Conservation (phyloP, 1,284 basidiomycete species). For the Sporisorium graminicola region DNA sequence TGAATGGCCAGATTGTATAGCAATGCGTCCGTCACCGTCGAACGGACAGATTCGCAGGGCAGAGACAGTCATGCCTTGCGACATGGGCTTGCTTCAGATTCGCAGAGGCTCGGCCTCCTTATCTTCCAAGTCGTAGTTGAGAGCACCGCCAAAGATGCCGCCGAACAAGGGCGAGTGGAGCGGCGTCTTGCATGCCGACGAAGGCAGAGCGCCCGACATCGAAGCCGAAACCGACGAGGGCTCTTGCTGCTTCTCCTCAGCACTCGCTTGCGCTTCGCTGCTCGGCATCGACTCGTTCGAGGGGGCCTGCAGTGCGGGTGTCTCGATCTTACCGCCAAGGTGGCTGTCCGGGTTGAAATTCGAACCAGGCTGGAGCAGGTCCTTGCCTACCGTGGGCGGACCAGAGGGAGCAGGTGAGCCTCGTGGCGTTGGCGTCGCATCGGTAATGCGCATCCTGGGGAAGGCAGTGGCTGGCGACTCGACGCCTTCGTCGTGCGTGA, state of each 20-base stretch:
- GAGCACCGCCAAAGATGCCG: conserved; percentile 57
- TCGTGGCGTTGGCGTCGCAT: conserved; percentile 57
- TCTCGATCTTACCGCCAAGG: neutral
- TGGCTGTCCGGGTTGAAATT: conserved; percentile 26
- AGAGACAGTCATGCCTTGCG: neutral
- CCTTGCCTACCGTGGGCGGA: conserved; percentile 28
- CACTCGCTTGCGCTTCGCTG: conserved; percentile 4
- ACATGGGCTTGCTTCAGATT: conserved; percentile 15
- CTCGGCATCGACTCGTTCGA: conserved; percentile 6
- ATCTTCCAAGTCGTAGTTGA: conserved; percentile 56
- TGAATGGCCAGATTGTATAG: neutral
- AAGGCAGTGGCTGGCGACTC: conserved; percentile 58
- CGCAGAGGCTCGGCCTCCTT: conserved; percentile 50
- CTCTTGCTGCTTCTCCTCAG: conserved; percentile 12
- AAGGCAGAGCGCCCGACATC: conserved; percentile 44
- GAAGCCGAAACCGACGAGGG: conserved; percentile 8
- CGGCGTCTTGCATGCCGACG: conserved; percentile 59
- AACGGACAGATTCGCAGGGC: neutral
- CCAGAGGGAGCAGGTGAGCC: conserved; percentile 51
- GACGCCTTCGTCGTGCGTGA: conserved; percentile 28
- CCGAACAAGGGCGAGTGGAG: conserved; percentile 61
- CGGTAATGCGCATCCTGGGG: conserved; percentile 61
- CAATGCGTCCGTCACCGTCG: neutral
- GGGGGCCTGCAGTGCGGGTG: neutral
- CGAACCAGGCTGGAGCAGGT: conserved; percentile 30